Evolutionary conservation across 2,329 filamentous ascomycete species (phyloP).

Genomic region (Truncatella angustata): DNA sequence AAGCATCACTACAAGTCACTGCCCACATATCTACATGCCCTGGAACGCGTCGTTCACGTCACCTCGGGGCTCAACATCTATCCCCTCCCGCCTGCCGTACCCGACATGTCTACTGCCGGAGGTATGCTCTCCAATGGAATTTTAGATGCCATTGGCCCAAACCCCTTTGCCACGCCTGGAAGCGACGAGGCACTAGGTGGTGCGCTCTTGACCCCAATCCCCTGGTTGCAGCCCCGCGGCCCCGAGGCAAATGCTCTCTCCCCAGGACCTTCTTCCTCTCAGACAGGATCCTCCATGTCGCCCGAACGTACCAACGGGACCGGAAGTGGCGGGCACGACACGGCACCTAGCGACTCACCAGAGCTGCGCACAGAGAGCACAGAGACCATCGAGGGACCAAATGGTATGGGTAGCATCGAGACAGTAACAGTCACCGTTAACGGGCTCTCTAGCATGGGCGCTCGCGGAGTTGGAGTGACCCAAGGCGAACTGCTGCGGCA

Average conservation of each 20-base stretch:
- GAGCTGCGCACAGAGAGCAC: conserved; percentile 72
- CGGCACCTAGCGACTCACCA: conserved; percentile 47
- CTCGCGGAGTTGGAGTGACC: conserved; percentile 59
- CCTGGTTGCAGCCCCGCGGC: conserved; percentile 63
- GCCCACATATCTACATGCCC: conserved; percentile 81
- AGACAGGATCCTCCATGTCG: conserved; percentile 9
- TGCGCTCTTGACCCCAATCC: conserved; percentile 88
- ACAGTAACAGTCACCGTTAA: conserved; percentile 77
- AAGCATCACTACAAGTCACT: conserved; percentile 77
- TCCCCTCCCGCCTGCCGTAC: conserved; percentile 70
- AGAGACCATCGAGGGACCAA: conserved; percentile 78
- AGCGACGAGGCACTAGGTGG: conserved; percentile 89
- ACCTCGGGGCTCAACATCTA: conserved; percentile 80
- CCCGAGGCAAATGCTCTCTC: conserved; percentile 22
- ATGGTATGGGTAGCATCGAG: conserved; percentile 75
- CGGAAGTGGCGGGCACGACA: conserved; percentile 17
- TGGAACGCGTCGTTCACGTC: conserved; percentile 88
- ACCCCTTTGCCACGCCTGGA: conserved; percentile 53
- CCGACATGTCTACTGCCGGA: conserved; percentile 52
- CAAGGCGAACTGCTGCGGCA: conserved; percentile 85
- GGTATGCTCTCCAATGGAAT: conserved; percentile 60
- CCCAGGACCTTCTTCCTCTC: conserved; percentile 11
- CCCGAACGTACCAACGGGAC: conserved; percentile 26
- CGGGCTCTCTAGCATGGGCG: conserved; percentile 57
- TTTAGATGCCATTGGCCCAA: conserved; percentile 40